These are phyloP conservation scores for Neonothopanus nambi DNA, from an alignment of 1,284 basidiomycete genomes.

Conservation along the genomic window DNA sequence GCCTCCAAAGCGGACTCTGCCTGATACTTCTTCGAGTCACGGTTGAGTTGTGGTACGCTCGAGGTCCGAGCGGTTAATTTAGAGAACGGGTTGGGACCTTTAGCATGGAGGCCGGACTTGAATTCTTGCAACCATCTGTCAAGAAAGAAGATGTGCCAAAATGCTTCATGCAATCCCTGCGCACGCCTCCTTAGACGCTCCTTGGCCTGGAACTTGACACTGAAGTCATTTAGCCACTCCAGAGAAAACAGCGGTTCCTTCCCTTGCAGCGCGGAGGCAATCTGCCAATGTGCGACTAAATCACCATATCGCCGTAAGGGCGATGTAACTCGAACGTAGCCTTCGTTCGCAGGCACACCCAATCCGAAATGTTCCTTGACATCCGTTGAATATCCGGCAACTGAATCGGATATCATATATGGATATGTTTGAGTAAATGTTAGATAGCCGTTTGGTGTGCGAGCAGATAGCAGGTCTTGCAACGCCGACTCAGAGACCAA, in stretches of 20 bases:
- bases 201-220: background rate
- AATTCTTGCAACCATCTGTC: constrained; percentile 24
- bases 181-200: constrained; percentile 10
- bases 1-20: background rate
- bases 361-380: constrained; percentile 71
- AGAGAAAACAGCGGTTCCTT: constrained; percentile 38
- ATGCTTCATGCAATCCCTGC: constrained; percentile 23
- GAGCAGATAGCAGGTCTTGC: constrained; percentile 39
- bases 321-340: constrained; percentile 85
- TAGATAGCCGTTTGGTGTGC: constrained; percentile 45
- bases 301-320: constrained; percentile 89
- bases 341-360: constrained; percentile 68
- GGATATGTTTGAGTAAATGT: constrained; percentile 31
- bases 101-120: too few species aligned
- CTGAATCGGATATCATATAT: constrained; percentile 28
- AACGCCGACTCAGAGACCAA: constrained; percentile 33
- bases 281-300: constrained; percentile 90
- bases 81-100: background rate
- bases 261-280: constrained; percentile 73
- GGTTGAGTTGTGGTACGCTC: background rate
- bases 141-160: constrained; percentile 36
- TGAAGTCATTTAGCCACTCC: constrained; percentile 21
- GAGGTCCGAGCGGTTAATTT: background rate
- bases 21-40: background rate
- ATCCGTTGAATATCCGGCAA: constrained; percentile 47